A percentile compares a stretch with the other conserved stretches of the same genome.
phyloP scores from a whole-genome alignment of 805 yeast species.

The Nakazawaea sp. region DNA sequence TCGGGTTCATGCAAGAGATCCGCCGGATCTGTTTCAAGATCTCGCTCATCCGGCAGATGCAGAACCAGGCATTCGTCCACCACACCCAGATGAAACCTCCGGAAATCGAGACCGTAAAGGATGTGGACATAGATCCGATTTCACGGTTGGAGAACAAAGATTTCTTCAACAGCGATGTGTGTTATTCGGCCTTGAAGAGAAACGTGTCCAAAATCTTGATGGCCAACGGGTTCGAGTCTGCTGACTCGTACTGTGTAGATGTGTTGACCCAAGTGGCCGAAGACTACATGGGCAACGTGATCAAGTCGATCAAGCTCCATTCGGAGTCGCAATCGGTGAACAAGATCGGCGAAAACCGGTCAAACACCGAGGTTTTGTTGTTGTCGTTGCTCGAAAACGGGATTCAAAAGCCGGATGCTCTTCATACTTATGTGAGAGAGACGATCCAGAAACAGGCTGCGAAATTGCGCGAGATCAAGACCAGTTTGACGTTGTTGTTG shows the following conservation, averaged over 20 bases:
- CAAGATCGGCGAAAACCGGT: slow-evolving; percentile 17
- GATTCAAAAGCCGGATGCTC: slow-evolving; percentile 66
- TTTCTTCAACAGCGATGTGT: slow-evolving; percentile 47
- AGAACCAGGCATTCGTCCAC: slow-evolving; percentile 70
- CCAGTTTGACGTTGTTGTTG: slow-evolving; percentile 61
- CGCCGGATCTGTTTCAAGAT: slow-evolving; percentile 85
- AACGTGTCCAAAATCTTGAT: slow-evolving; percentile 74
- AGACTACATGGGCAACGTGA: slow-evolving; percentile 67
- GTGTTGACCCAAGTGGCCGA: slow-evolving; percentile 81
- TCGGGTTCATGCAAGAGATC: slow-evolving; percentile 78
- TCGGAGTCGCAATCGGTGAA: slow-evolving; percentile 55
- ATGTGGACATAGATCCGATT: slow-evolving; percentile 75
- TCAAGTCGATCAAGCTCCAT: slow-evolving; percentile 63
- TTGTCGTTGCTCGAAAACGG: slow-evolving; percentile 82
- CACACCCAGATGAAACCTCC: slow-evolving; percentile 70
- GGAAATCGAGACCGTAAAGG: slow-evolving; percentile 46
- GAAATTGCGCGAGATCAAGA: slow-evolving; percentile 62
- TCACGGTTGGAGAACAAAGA: slow-evolving; percentile 73
- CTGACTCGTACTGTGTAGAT: slow-evolving; percentile 72
- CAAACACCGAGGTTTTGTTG: slow-evolving; percentile 40
- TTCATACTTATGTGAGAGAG: slow-evolving; percentile 69
- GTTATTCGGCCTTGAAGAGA: slow-evolving; percentile 59
- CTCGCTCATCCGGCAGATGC: slow-evolving; percentile 83
- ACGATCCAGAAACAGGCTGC: slow-evolving; percentile 60
- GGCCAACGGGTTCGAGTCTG: slow-evolving; percentile 88